These are phyloP conservation scores for Tardiomyces blankii DNA, from an alignment of 1,139 yeast genomes.

Conservation along the genomic window DNA sequence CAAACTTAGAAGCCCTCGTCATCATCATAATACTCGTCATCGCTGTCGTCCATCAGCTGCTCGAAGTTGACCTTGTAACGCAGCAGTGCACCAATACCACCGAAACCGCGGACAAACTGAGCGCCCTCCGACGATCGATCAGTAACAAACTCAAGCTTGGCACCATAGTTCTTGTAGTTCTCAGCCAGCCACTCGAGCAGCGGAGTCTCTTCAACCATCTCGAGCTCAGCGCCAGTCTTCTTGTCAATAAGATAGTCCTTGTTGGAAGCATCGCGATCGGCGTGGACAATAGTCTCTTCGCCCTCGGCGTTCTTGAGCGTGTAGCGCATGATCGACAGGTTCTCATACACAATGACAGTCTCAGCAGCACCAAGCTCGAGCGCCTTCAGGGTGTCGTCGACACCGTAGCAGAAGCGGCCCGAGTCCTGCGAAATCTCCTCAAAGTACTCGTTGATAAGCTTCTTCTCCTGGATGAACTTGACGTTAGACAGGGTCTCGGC, in stretches of 20 bases:
- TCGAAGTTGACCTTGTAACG: slow-evolving; percentile 97
- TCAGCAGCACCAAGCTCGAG: slow-evolving; percentile 95
- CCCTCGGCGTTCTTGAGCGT: slow-evolving; percentile 80
- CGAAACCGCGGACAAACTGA: slow-evolving; percentile 93
- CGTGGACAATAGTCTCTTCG: slow-evolving; percentile 55
- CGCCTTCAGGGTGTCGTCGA: slow-evolving; percentile 91
- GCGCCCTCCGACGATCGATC: slow-evolving; percentile 98
- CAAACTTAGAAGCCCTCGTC: too few species aligned
- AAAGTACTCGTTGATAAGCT: slow-evolving; percentile 79
- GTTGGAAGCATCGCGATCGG: slow-evolving; percentile 42
- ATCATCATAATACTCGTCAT: slow-evolving; percentile 70
- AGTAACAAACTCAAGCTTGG: slow-evolving; percentile 88
- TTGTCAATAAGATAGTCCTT: slow-evolving; percentile 73
- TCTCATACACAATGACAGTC: slow-evolving; percentile 83
- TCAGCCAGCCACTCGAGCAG: slow-evolving; percentile 97
- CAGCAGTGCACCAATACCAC: slow-evolving; percentile 95
- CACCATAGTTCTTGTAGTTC: slow-evolving; percentile 88
- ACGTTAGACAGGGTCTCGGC: slow-evolving; percentile 96
- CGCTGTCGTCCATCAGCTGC: slow-evolving; percentile 81
- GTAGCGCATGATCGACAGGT: slow-evolving; percentile 74
- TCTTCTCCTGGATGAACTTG: slow-evolving; percentile 96
- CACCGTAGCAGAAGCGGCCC: slow-evolving; percentile 95
- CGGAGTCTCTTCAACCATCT: slow-evolving; percentile 67
- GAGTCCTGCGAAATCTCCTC: slow-evolving; percentile 96
- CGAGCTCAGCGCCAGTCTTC: slow-evolving; percentile 83